Evolutionary conservation across 176 grass and related monocot species (phyloP).

Genomic region (Guadua angustifolia): DNA sequence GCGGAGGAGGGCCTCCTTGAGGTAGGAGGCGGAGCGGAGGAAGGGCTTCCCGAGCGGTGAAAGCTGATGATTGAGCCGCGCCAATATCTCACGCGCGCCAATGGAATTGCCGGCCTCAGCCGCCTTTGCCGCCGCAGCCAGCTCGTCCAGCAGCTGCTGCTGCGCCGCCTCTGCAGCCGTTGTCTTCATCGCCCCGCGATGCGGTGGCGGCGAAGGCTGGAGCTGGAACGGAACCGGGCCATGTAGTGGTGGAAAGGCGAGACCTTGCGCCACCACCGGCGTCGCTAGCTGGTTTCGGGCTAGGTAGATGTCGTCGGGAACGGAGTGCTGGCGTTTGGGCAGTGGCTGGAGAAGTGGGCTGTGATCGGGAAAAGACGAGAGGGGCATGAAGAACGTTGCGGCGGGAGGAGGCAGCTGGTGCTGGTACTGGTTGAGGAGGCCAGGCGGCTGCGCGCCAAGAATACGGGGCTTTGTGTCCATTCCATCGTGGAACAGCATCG

Average conservation of each 20-base stretch:
- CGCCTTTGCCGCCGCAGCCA: conserved; percentile 78
- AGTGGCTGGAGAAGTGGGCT: conserved; percentile 54
- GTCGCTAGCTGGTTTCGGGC: conserved; percentile 38
- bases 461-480: conserved; percentile 60
- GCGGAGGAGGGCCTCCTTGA: conserved; percentile 87
- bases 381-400: conserved; percentile 64
- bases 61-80: conserved; percentile 99
- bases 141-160: conserved; percentile 64
- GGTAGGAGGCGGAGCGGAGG: conserved; percentile 89
- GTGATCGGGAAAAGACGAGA: conserved; percentile 48
- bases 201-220: conserved; percentile 57
- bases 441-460: conserved; percentile 38
- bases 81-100: conserved; percentile 98
- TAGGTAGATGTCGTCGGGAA: conserved; percentile 52
- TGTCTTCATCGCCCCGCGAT: conserved; percentile 36
- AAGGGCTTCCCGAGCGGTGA: conserved; percentile 88
- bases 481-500: conserved; percentile 58
- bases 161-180: conserved; percentile 46
- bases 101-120: conserved; percentile 70
- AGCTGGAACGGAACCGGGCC: conserved; percentile 52
- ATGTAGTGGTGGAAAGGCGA: conserved; percentile 47
- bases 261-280: conserved; percentile 29
- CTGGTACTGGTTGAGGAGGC: conserved; percentile 57
- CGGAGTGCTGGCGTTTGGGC: conserved; percentile 59
- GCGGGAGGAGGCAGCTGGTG: conserved; percentile 47